Percentiles rank a stretch among this genome's conserved stretches.
Evolutionary conservation across 139 green algal genomes (phyloP).

Genomic region (Micractinium sp.): DNA sequence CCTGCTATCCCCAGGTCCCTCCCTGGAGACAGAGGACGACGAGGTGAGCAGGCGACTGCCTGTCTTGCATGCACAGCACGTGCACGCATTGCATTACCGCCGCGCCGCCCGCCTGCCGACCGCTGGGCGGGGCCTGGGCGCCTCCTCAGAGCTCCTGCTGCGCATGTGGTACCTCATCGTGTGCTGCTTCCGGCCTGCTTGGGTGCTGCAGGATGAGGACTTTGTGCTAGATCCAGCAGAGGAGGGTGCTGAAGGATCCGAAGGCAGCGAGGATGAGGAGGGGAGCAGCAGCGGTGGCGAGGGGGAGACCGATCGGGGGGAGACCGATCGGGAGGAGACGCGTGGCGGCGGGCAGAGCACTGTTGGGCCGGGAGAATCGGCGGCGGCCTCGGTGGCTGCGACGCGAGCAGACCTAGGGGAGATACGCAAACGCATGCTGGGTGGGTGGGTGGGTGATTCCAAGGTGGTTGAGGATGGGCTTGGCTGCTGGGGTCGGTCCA

Average conservation of each 20-base stretch:
- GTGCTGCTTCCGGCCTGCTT: background rate
- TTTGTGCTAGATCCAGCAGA: constrained; percentile 9
- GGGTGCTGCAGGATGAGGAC: constrained; percentile 6
- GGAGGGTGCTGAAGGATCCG: background rate
- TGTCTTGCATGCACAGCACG: background rate
- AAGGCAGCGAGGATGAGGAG: background rate
- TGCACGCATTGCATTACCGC: background rate
- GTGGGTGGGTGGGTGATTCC: background rate
- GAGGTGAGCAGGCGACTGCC: background rate
- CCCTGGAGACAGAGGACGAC: constrained; percentile 38
- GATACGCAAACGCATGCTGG: background rate
- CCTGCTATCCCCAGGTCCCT: constrained; percentile 28
- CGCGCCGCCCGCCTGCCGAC: background rate
- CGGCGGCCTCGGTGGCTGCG: background rate
- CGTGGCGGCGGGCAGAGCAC: too few species aligned
- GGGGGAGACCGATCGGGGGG: background rate
- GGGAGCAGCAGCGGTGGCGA: background rate
- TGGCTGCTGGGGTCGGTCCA: too few species aligned
- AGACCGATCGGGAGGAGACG: background rate
- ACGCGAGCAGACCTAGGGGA: background rate
- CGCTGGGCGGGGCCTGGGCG: too few species aligned
- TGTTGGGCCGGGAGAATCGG: background rate
- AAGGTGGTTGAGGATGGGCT: background rate
- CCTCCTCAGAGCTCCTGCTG: too few species aligned
- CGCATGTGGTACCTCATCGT: too few species aligned